Base-by-base conservation (phyloP, 1,139 yeast species). In the Blastobotrys persicus region DNA sequence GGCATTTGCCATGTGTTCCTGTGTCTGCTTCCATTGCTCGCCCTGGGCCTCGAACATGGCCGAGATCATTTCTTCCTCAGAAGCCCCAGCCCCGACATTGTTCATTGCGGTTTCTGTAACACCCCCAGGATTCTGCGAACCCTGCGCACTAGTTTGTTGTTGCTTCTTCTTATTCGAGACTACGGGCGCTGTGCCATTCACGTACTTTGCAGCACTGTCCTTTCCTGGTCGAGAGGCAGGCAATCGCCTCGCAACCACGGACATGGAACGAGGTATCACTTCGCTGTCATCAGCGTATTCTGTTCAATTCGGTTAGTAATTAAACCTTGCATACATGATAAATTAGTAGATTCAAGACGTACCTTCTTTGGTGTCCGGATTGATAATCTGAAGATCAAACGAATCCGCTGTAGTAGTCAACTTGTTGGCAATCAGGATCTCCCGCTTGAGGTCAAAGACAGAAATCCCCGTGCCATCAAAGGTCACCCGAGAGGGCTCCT, bases 391-490 rank as follows among this genome's bases (percentile, higher is more conserved):
- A 45, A 92, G 71, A 64, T 88, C 94, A 62, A 91, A 88, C 16
- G 63, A 54, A 63, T 88, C 96, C 3, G 84, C 79, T 0, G 96
- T 95, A 51, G 83, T 82, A 2, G 92, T 91, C 18, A 92, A 72
- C 60, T 83, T 87, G 68, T 91, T 92, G 45, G 84, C 88, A 28
- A 77, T 68, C 45, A 94, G 85, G 51, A 92, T 89, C 61, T 92
- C 98, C 56, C 92, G 81, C 69, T 94, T 94, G 55, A 92, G 73
- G 65, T 92, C 98, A 71, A 91, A 92, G 11, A 91, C 96, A 9
- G 95, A 87, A 48, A 94, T 81, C 31, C 98, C 97, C 0, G 98
- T 91, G 26, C 98, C 98, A 67, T 94, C 98, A 65, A 92, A 94
- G 47, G 85, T 79, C 42, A 92, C 81, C 42, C 95, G 80, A 1